Evolutionary conservation across 768 basidiomycete species (phyloP).

Genomic region (Xerocomellus intermedius): DNA sequence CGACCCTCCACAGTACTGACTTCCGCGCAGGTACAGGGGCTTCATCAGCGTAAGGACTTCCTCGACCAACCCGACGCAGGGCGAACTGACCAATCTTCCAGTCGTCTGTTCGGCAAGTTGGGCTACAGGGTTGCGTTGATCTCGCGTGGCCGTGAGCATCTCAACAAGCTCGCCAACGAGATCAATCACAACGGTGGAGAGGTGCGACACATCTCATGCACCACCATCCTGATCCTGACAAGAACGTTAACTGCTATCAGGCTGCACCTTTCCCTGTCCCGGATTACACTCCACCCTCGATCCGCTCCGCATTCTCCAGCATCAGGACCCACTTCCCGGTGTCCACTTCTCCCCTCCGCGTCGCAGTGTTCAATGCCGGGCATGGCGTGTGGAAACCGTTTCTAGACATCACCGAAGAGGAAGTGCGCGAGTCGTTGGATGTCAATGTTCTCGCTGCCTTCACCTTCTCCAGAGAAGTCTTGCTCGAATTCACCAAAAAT

Average conservation of each 20-base stretch:
- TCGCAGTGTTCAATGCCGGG: constrained; percentile 64
- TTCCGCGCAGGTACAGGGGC: constrained; percentile 50
- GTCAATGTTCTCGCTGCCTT: constrained; percentile 58
- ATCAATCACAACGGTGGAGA: constrained; percentile 59
- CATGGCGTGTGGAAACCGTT: constrained; percentile 63
- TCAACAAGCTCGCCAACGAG: constrained; percentile 53
- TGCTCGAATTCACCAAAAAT: constrained; percentile 60
- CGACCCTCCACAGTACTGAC: background rate
- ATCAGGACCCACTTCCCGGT: constrained; percentile 47
- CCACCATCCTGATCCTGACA: background rate
- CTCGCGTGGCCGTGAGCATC: constrained; percentile 51
- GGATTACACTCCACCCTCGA: constrained; percentile 48
- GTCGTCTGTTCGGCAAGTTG: constrained; percentile 57
- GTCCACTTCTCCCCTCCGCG: constrained; percentile 52
- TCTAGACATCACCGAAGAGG: constrained; percentile 58
- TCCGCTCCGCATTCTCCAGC: constrained; percentile 47
- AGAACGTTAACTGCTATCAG: constrained; percentile 31
- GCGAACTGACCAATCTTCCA: constrained; percentile 23
- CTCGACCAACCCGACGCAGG: background rate
- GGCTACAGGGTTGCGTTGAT: constrained; percentile 70
- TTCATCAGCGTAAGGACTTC: constrained; percentile 48
- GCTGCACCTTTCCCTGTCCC: constrained; percentile 56
- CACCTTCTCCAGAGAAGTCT: constrained; percentile 59
- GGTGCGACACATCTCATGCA: constrained; percentile 32
- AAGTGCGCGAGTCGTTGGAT: constrained; percentile 50